Evolutionary conservation across 495 filamentous ascomycete species (phyloP).

Genomic region (Neurospora sp.): DNA sequence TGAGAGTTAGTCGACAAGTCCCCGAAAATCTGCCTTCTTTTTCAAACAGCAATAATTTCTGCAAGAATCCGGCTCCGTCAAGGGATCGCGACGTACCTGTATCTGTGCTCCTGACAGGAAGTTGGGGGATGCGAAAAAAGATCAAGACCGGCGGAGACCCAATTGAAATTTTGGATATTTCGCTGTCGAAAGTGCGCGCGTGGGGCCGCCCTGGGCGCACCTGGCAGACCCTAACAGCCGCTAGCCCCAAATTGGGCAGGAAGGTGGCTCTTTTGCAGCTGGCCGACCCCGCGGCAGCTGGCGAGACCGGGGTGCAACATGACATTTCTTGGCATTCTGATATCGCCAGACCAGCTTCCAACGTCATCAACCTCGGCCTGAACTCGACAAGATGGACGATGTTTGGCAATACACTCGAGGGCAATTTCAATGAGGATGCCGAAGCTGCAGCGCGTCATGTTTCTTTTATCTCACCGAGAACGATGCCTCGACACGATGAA

Average conservation of each 20-base stretch:
- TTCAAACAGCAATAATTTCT: background rate
- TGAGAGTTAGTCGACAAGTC: slow-evolving; percentile 4
- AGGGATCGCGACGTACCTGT: slow-evolving; percentile 1
- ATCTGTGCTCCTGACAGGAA: slow-evolving; percentile 16
- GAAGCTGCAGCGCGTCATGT: background rate
- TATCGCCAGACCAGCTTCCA: background rate
- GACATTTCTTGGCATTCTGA: background rate
- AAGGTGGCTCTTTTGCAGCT: slow-evolving; percentile 6
- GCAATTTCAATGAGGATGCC: background rate
- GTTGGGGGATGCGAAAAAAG: slow-evolving; percentile 19
- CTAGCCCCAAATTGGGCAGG: slow-evolving; percentile 12
- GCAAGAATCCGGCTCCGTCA: background rate
- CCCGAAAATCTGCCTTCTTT: background rate
- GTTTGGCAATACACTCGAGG: background rate
- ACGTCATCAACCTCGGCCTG: background rate
- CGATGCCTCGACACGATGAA: background rate
- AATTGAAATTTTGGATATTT: slow-evolving; percentile 29
- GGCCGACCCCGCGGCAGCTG: background rate
- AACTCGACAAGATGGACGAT: background rate
- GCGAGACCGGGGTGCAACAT: background rate
- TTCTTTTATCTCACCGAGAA: background rate
- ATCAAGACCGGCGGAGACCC: slow-evolving; percentile 20
- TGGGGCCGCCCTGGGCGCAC: slow-evolving; percentile 14
- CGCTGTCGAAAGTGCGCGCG: slow-evolving; percentile 16
- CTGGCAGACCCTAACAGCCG: slow-evolving; percentile 19